Conservation (phyloP, 2,329 filamentous ascomycete species). For the Apiospora marii region DNA sequence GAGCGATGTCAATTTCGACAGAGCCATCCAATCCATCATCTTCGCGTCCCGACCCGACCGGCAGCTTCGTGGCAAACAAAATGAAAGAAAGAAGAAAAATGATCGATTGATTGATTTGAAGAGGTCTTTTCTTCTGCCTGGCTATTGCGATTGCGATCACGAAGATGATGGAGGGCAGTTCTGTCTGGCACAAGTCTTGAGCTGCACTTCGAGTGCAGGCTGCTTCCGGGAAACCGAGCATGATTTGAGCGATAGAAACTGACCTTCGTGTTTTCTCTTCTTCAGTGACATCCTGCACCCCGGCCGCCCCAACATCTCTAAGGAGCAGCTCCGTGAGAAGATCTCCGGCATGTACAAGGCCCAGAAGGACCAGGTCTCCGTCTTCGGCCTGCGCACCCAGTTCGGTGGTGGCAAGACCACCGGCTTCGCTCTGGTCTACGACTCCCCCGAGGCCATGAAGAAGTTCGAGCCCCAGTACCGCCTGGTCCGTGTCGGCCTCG, state of each 20-base stretch:
- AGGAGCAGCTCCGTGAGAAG: constrained; percentile 97
- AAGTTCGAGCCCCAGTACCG: constrained; percentile 99
- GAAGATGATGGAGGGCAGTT: constrained; percentile 12
- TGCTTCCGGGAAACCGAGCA: constrained; percentile 4
- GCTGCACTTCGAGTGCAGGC: constrained; percentile 1
- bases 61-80: neutral
- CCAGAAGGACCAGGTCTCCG: constrained; percentile 95
- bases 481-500: constrained; percentile 90
- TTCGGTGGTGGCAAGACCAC: constrained; percentile 99
- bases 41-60: neutral
- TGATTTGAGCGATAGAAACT: constrained; percentile 12
- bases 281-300: constrained; percentile 98
- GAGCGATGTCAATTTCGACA: neutral
- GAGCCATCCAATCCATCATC: constrained; percentile 21
- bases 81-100: neutral
- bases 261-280: constrained; percentile 28
- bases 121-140: neutral
- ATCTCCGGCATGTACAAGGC: constrained; percentile 97
- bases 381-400: constrained; percentile 98
- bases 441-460: constrained; percentile 97
- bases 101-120: constrained; percentile 27
- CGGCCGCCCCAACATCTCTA: constrained; percentile 97
- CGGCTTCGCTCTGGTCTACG: constrained; percentile 98
- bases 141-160: neutral
- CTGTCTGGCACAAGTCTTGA: constrained; percentile 9